A percentile compares a stretch with the other conserved stretches of the same genome.
Evolutionary conservation across 2,329 filamentous ascomycete genomes (phyloP).

Genomic region (Sporothrix pseudoabietina): DNA sequence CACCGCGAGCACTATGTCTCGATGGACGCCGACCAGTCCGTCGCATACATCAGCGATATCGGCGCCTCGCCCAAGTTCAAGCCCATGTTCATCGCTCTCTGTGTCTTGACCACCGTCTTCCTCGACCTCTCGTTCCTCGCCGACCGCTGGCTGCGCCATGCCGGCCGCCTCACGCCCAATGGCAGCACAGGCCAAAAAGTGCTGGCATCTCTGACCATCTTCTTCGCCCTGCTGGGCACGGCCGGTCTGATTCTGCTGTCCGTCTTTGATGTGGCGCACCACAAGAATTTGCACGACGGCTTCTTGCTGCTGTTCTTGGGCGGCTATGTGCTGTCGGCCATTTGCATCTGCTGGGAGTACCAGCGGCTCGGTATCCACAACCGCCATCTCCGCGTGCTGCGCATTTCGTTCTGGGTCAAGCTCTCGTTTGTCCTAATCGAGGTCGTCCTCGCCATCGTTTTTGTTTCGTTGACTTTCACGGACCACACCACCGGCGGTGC

Average conservation of each 20-base stretch:
- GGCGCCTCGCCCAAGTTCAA: slow-evolving; percentile 62
- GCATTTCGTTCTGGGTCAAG: slow-evolving; percentile 84
- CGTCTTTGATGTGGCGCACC: slow-evolving; percentile 78
- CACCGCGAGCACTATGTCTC: slow-evolving; percentile 60
- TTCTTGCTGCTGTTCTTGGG: slow-evolving; percentile 83
- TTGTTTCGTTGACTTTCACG: slow-evolving; percentile 60
- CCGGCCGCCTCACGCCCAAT: slow-evolving; percentile 76
- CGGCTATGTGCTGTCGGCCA: slow-evolving; percentile 81
- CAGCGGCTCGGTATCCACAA: slow-evolving; percentile 76
- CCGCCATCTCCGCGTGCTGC: slow-evolving; percentile 72
- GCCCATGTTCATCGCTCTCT: slow-evolving; percentile 76
- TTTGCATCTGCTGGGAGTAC: slow-evolving; percentile 90
- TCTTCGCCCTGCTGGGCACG: slow-evolving; percentile 73
- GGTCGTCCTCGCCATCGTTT: slow-evolving; percentile 70
- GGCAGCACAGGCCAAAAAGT: slow-evolving; percentile 63
- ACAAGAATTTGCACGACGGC: slow-evolving; percentile 68
- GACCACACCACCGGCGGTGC: slow-evolving; percentile 67
- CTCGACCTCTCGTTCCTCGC: slow-evolving; percentile 79
- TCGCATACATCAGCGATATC: slow-evolving; percentile 74
- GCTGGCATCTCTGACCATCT: slow-evolving; percentile 62
- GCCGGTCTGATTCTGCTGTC: slow-evolving; percentile 78
- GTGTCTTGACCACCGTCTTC: slow-evolving; percentile 70
- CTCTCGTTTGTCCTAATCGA: slow-evolving; percentile 81
- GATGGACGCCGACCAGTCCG: slow-evolving; percentile 59
- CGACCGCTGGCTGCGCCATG: slow-evolving; percentile 84